Evolutionary conservation across 495 filamentous ascomycete species (phyloP), one percentile per base, ranked within the genome.

Genomic region (Lasiosphaeris hirsuta): DNA sequence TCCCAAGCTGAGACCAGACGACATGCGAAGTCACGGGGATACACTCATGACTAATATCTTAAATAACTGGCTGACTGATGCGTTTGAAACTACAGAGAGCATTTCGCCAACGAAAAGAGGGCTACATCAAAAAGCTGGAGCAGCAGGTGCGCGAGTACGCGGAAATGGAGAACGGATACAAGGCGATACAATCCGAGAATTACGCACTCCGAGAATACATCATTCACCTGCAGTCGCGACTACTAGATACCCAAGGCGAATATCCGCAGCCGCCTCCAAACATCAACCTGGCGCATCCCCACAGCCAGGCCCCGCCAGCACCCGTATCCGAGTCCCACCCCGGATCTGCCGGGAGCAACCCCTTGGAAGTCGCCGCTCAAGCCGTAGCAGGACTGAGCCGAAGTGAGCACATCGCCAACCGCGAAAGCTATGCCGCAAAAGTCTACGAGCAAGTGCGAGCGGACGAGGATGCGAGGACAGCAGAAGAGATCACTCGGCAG

Each of bases 41-140:
- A 36, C 7, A 9, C 38, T 33, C 48, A 61, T 57, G 53, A 48
- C 38, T 58, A 54, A 56, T 56, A 42, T 50, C 30, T 64, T 66
- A 64, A 58, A 63, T 67, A 63, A 67, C 57, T 13, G 46, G 19
- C 54, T 61, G 59, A 58, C 60, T 49, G 48, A 54, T 30, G 35
- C 0, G 18, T 19, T 57, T 10, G 1, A 45, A 23, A 38, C 36
- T 35, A 56, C 62, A 97, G 94, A 86, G 94, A 62, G 94, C 94
- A 17, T 98, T 98, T 74, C 90, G 94, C 19, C 92, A 97, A 78
- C 89, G 94, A 51, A 98, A 98, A 73, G 94, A 98, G 74, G 89
- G 86, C 35, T 96, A 97, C 70, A 98, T 98, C 70, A 96, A 96
- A 77, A 92, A 92, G 68, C 80, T 98, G 13, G 94, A 97, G 70